Percentiles rank a stretch among this genome's conserved stretches.
phyloP scores from a whole-genome alignment of 2,329 filamentous ascomycete species.

The Monilinia fructicola region DNA sequence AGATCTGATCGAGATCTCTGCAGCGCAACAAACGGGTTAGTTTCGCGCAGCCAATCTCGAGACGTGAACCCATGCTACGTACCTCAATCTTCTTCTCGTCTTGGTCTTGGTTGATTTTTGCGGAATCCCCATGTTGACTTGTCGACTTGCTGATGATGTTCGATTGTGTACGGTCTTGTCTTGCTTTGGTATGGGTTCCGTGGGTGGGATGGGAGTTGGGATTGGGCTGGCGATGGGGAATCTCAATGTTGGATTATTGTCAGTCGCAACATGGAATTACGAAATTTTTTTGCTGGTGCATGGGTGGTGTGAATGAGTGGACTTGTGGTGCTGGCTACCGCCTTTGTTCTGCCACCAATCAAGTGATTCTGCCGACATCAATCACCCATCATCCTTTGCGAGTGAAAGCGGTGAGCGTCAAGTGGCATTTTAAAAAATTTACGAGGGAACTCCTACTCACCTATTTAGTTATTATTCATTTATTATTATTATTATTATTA shows the following conservation, averaged over 20 bases:
- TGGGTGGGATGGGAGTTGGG: neutral
- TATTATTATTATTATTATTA: too few species aligned
- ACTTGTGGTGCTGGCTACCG: too few species aligned
- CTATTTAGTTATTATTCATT: too few species aligned
- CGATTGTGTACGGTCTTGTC: too few species aligned
- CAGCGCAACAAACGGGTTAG: slow-evolving; percentile 27
- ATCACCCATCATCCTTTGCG: too few species aligned
- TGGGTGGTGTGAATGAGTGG: too few species aligned
- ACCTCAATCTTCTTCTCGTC: slow-evolving; percentile 71
- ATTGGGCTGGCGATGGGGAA: slow-evolving; percentile 9
- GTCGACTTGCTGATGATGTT: neutral
- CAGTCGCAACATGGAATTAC: too few species aligned
- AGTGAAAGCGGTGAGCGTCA: too few species aligned
- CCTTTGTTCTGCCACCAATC: too few species aligned
- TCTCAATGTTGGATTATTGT: slow-evolving; percentile 1
- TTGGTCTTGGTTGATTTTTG: slow-evolving; percentile 69
- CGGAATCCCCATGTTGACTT: slow-evolving; percentile 61
- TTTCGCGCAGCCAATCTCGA: slow-evolving; percentile 1
- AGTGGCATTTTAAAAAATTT: neutral
- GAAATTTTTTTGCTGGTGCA: too few species aligned
- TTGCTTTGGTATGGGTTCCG: too few species aligned
- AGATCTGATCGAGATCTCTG: slow-evolving; percentile 91
- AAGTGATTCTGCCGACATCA: too few species aligned
- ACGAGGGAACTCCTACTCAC: slow-evolving; percentile 3
- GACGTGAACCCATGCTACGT: slow-evolving; percentile 25